Conservation (phyloP, 2,329 filamentous ascomycete genomes). For the Fusarium ambrosium region DNA sequence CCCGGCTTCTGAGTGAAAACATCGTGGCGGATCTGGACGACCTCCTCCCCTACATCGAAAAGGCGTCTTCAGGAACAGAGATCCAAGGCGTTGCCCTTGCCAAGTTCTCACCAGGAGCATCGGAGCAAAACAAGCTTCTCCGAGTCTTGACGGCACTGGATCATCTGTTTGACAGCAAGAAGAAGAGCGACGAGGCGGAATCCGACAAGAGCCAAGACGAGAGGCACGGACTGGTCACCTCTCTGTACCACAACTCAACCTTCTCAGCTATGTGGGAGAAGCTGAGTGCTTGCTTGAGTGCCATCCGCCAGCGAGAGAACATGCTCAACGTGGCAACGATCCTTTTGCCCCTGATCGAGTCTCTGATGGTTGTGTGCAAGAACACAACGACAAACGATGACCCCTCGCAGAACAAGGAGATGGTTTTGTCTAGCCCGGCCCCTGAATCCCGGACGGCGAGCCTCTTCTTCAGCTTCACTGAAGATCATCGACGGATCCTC, state of each 20-base stretch:
- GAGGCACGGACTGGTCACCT: constrained; percentile 87
- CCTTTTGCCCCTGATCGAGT: constrained; percentile 92
- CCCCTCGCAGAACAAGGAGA: constrained; percentile 72
- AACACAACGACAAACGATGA: constrained; percentile 87
- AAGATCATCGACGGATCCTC: constrained; percentile 96
- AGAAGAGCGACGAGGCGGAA: constrained; percentile 65
- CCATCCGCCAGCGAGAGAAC: constrained; percentile 91
- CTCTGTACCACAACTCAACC: constrained; percentile 89
- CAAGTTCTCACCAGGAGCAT: constrained; percentile 96
- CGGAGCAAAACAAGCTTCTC: constrained; percentile 95
- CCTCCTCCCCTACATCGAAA: constrained; percentile 86
- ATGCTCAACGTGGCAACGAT: constrained; percentile 99
- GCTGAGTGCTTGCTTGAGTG: constrained; percentile 87
- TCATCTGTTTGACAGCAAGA: constrained; percentile 91
- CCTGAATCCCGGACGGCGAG: constrained; percentile 87
- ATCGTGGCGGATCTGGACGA: constrained; percentile 89
- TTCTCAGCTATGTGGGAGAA: constrained; percentile 94
- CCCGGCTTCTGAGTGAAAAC: constrained; percentile 84
- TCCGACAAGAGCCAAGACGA: constrained; percentile 68
- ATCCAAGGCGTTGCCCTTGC: constrained; percentile 94
- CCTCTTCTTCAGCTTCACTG: constrained; percentile 97
- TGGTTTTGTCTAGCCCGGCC: constrained; percentile 78
- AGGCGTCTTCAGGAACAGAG: constrained; percentile 89
- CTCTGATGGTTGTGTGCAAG: constrained; percentile 99
- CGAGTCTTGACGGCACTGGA: constrained; percentile 94